phyloP scores from a whole-genome alignment of 148 eudicot species.

The Rhododendron ovatum region DNA sequence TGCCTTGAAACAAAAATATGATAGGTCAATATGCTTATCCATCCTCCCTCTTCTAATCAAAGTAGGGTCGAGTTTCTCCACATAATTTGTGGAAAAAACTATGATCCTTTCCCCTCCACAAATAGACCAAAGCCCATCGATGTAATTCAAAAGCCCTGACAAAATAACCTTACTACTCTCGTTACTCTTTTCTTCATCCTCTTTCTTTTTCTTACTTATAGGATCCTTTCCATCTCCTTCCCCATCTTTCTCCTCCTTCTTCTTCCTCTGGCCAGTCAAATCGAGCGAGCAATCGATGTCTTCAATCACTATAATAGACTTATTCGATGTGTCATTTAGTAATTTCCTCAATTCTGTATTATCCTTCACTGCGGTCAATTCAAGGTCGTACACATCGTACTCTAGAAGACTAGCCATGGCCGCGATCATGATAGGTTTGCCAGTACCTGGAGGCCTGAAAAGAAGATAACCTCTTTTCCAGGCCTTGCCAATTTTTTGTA shows the following conservation, averaged over 20 bases:
- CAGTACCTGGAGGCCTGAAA: constrained; percentile 59
- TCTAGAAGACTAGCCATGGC: constrained; percentile 56
- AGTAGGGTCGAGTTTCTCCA: constrained; percentile 52
- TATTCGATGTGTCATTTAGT: constrained; percentile 39
- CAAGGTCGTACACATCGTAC: constrained; percentile 55
- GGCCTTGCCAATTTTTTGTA: constrained; percentile 40
- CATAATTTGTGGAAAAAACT: constrained; percentile 45
- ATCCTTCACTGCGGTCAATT: constrained; percentile 45
- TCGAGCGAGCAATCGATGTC: constrained; percentile 61
- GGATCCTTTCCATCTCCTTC: constrained; percentile 13
- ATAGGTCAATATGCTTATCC: constrained; percentile 51
- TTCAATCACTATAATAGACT: constrained; percentile 54
- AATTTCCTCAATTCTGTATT: constrained; percentile 42
- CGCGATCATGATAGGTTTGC: constrained; percentile 58
- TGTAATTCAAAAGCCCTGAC: constrained; percentile 53
- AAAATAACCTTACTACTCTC: constrained; percentile 23
- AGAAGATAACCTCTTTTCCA: constrained; percentile 66
- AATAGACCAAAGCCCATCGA: constrained; percentile 56
- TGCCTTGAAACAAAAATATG: constrained; percentile 39
- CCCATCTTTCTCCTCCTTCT: constrained; percentile 12
- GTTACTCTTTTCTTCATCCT: constrained; percentile 1
- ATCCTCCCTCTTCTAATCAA: constrained; percentile 46
- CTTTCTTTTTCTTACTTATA: not conserved
- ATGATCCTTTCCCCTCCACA: constrained; percentile 49
- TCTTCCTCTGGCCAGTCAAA: constrained; percentile 39